phyloP scores from a whole-genome alignment of 495 filamentous ascomycete species.

The Hypoxylon fragiforme region DNA sequence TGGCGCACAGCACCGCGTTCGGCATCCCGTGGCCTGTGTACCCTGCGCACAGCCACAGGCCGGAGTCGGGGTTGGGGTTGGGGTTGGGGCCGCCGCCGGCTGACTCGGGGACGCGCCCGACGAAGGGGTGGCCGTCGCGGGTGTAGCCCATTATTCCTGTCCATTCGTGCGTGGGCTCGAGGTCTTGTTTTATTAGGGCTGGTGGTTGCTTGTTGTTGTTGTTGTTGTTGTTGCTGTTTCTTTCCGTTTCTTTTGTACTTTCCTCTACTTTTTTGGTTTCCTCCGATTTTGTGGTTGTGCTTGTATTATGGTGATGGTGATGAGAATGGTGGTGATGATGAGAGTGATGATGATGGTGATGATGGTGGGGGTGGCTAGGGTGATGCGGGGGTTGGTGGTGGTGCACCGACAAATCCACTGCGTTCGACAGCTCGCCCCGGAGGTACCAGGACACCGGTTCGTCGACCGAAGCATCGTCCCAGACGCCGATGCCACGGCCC shows the following conservation, averaged over 20 bases:
- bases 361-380: too few species aligned
- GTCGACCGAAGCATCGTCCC: constrained; percentile 61
- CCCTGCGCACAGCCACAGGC: constrained; percentile 62
- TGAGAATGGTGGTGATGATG: too few species aligned
- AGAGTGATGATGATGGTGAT: too few species aligned
- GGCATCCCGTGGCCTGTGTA: constrained; percentile 86
- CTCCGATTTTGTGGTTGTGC: too few species aligned
- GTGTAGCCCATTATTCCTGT: constrained; percentile 83
- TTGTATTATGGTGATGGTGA: too few species aligned
- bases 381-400: not conserved
- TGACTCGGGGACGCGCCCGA: constrained; percentile 57
- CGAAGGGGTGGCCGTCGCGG: constrained; percentile 70
- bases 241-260: too few species aligned
- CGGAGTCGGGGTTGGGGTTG: too few species aligned
- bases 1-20: constrained; percentile 68
- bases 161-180: constrained; percentile 68
- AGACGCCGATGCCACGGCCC: constrained; percentile 56
- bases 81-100: constrained; percentile 41
- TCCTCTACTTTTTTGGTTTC: not conserved
- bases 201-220: too few species aligned
- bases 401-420: constrained; percentile 35
- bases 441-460: constrained; percentile 53
- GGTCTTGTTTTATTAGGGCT: constrained; percentile 46
- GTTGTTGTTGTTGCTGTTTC: not conserved
- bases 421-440: constrained; percentile 43